Percentiles rank a stretch among this genome's conserved stretches.
phyloP scores from a whole-genome alignment of 177 flowering plant genomes.

The Vitis hybrid region DNA sequence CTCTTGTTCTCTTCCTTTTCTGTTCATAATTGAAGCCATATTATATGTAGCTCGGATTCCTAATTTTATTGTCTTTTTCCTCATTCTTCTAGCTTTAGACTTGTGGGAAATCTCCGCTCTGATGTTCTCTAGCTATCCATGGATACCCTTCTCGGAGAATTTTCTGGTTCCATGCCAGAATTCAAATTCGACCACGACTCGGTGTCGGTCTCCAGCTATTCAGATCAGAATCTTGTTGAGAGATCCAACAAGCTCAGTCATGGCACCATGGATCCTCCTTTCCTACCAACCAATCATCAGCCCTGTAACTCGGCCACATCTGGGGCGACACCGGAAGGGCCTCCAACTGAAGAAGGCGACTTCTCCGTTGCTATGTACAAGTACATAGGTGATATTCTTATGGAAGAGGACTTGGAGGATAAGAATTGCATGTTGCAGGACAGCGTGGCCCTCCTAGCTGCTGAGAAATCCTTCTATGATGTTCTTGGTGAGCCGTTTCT shows the following conservation, averaged over 20 bases:
- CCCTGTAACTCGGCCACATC: too few species aligned
- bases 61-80: background rate
- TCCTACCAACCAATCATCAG: background rate
- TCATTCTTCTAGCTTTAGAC: background rate
- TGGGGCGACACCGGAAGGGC: too few species aligned
- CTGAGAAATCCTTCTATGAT: constrained; percentile 54
- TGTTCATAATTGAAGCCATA: too few species aligned
- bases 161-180: constrained; percentile 4
- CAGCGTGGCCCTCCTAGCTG: constrained; percentile 41
- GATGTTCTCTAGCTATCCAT: background rate
- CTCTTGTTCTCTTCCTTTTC: too few species aligned
- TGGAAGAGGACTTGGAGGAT: constrained; percentile 41
- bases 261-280: background rate
- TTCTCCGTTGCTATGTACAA: constrained; percentile 26
- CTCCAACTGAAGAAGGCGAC: constrained; percentile 5
- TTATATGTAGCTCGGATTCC: too few species aligned
- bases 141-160: constrained; percentile 15
- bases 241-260: background rate
- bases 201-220: background rate
- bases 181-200: constrained; percentile 5
- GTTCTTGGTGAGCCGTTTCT: constrained; percentile 24
- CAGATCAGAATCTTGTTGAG: constrained; percentile 6
- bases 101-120: background rate
- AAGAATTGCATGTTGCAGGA: constrained; percentile 37
- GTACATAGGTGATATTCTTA: constrained; percentile 35